Evolutionary conservation across 1,139 yeast genomes (phyloP).

Genomic region (Saccharomycopsis hybrid): DNA sequence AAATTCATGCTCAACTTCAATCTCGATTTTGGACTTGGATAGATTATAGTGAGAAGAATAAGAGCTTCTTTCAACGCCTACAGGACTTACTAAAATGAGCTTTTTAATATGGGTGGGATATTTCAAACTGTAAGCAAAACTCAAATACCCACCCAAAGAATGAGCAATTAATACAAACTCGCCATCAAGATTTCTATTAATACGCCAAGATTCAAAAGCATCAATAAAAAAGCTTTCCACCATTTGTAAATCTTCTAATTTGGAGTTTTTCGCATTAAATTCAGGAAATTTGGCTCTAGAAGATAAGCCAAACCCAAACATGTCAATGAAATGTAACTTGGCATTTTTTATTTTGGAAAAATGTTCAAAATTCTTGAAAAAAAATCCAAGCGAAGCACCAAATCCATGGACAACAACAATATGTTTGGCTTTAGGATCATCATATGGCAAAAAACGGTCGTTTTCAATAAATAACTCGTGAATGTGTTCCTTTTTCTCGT

Average conservation of each 20-base stretch:
- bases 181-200: constrained; percentile 42
- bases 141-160: constrained; percentile 87
- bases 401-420: constrained; percentile 68
- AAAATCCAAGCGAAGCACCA: constrained; percentile 74
- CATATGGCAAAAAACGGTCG: not conserved
- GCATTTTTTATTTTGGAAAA: constrained; percentile 39
- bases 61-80: constrained; percentile 87
- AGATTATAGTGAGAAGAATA: constrained; percentile 13
- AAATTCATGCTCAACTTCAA: constrained; percentile 3
- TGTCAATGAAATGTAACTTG: constrained; percentile 66
- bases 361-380: constrained; percentile 50
- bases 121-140: constrained; percentile 68
- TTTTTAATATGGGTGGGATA: constrained; percentile 63
- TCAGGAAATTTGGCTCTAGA: constrained; percentile 52
- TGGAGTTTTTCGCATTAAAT: constrained; percentile 28
- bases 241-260: constrained; percentile 26
- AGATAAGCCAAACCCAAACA: constrained; percentile 74
- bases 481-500: constrained; percentile 6
- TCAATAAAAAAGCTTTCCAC: constrained; percentile 79
- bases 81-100: constrained; percentile 77
- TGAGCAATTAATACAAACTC: constrained; percentile 79
- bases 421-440: constrained; percentile 31
- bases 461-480: constrained; percentile 20
- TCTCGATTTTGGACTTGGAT: not conserved
- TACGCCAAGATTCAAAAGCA: constrained; percentile 81